Evolutionary conservation across 306 rosid genomes (phyloP).

Genomic region (Rosa multiflora): DNA sequence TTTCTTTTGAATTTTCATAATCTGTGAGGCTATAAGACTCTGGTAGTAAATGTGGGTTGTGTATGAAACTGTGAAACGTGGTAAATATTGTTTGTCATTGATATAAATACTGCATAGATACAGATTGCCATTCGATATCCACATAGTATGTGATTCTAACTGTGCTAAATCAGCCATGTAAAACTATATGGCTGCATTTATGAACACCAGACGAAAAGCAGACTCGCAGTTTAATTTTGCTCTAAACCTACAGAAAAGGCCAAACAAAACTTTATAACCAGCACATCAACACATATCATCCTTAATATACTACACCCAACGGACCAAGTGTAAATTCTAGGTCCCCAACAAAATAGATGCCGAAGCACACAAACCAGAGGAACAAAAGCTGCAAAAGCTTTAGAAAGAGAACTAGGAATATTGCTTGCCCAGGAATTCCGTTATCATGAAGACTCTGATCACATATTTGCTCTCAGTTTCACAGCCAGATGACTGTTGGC

Average conservation of each 20-base stretch:
- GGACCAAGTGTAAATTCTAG: background rate
- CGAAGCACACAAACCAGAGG: background rate
- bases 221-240: background rate
- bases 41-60: no score
- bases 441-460: no score
- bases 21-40: no score
- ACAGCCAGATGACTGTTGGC: no score
- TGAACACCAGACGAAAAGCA: background rate
- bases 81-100: background rate
- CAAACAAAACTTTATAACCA: background rate
- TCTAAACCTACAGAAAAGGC: background rate
- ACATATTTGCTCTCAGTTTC: no score
- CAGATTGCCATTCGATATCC: background rate
- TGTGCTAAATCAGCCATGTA: background rate
- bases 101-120: background rate
- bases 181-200: background rate
- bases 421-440: no score
- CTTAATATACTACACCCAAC: background rate
- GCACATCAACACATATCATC: background rate
- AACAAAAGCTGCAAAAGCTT: no score
- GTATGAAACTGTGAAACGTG: no score
- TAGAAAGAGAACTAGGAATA: no score
- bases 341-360: background rate
- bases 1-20: no score
- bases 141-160: background rate